Base-by-base conservation (phyloP, 1,139 yeast species). In the Saccharomyces hybrid region DNA sequence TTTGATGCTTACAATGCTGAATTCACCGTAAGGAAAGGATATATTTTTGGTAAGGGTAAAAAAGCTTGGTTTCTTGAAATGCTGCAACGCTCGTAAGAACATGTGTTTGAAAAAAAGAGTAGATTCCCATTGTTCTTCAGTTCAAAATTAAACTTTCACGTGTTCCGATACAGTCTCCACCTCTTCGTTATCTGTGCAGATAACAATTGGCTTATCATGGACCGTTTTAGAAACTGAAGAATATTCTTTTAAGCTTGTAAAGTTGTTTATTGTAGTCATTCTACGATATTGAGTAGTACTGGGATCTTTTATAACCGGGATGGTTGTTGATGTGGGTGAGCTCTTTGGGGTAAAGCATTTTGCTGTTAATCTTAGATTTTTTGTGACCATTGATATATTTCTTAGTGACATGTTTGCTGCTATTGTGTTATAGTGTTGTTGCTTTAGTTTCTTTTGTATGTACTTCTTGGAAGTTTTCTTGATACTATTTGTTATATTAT, bases 181-280 rank as follows among this genome's bases (percentile, higher is more conserved):
- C 46, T 61, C 63, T 19, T 62, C 66, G 49, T 55, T 61, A 52
- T 63, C 66, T 14, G 64, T 61, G 57, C 65, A 62, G 50, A 63
- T 63, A 42, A 61, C 54, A n/a, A 60, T 16, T n/a, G 54, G 54
- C 42, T 52, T 52, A 21, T 47, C 44, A 38, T 38, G 44, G 9
- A 38, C 44, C 5, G 24, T 38, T 38, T 9, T 38, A 9, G 26
- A 19, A 38, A 19, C 11, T 19, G 44, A 24, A 19, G 44, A 38
- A 19, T 16, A 38, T 38, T 26, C 24, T 4, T 38, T 19, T 24
- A 16, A 7, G 11, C 44, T 16, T 19, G 24, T 19, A 38, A 38
- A 8, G 19, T 16, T 38, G 24, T 16, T 16, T 12, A 38, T 24
- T 5, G 44, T 16, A 16, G 44, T 3, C 19, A 38, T 38, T 38